phyloP scores from a whole-genome alignment of 78 protist species.

The Dictyostelium citrinum region DNA sequence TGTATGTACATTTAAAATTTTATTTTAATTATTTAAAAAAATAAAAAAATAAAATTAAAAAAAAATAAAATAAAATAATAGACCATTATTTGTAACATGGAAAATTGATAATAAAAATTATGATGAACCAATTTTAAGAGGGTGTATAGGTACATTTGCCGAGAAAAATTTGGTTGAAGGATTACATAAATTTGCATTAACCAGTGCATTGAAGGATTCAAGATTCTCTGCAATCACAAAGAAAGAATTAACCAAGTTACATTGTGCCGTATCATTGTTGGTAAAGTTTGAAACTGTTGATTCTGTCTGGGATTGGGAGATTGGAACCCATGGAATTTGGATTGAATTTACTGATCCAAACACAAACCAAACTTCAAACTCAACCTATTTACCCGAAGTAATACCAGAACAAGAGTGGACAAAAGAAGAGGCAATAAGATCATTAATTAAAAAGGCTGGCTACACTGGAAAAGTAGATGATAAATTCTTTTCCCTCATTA shows the following conservation, averaged over 20 bases:
- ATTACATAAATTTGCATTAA: constrained; percentile 65
- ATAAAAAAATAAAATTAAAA: not conserved
- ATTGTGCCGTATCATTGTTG: constrained; percentile 65
- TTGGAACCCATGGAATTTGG: constrained; percentile 82
- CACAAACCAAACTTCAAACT: not conserved
- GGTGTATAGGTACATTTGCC: constrained; percentile 83
- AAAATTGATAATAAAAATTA: not conserved
- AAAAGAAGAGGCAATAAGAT: constrained; percentile 54
- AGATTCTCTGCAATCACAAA: constrained; percentile 67
- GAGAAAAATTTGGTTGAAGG: constrained; percentile 35
- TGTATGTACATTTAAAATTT: not conserved
- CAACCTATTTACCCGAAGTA: constrained; percentile 83
- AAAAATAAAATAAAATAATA: not conserved
- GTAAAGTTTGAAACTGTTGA: constrained; percentile 63
- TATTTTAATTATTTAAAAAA: not conserved
- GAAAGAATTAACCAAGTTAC: constrained; percentile 43
- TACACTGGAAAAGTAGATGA: constrained; percentile 46
- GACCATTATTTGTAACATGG: constrained; percentile 87
- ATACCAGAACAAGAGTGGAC: constrained; percentile 81
- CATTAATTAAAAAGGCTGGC: constrained; percentile 78
- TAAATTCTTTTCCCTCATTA: not conserved
- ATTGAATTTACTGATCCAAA: constrained; percentile 60
- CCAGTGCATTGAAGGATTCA: constrained; percentile 60
- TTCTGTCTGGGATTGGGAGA: constrained; percentile 74
- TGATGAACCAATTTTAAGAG: constrained; percentile 54